A percentile compares a stretch with the other conserved stretches of the same genome.
These are phyloP conservation scores for Nematocida displodere DNA, from an alignment of 371 early-diverging fungal species.

Conservation along the genomic window DNA sequence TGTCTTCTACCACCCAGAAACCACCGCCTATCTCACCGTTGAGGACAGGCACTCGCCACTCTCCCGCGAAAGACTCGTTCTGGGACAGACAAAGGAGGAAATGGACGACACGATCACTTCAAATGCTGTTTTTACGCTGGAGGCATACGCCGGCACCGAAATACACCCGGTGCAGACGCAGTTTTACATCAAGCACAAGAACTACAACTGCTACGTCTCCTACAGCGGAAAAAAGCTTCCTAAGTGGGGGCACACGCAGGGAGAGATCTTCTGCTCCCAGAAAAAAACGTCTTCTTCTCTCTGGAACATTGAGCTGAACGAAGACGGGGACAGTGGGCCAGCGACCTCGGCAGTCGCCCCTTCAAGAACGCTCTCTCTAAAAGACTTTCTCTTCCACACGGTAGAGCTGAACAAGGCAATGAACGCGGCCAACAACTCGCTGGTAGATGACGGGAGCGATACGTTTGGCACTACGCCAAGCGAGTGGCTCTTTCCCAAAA, in stretches of 20 bases:
- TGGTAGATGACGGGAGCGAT: conserved; percentile 86
- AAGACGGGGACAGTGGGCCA: conserved; percentile 1
- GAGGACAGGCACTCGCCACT: conserved; percentile 70
- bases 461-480: conserved; percentile 75
- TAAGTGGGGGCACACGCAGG: conserved; percentile 93
- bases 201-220: conserved; percentile 75
- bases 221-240: conserved; percentile 76
- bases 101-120: conserved; percentile 53
- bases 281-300: conserved; percentile 69
- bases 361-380: conserved; percentile 67
- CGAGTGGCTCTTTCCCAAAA: conserved; percentile 83
- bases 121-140: conserved; percentile 51
- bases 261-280: conserved; percentile 79
- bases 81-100: conserved; percentile 55
- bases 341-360: background rate
- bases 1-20: conserved; percentile 60
- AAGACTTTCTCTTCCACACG: conserved; percentile 75
- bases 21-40: conserved; percentile 73
- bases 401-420: conserved; percentile 86
- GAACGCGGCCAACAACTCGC: conserved; percentile 91
- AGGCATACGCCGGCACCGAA: conserved; percentile 46
- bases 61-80: conserved; percentile 66
- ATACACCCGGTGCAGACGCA: conserved; percentile 73
- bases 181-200: conserved; percentile 75
- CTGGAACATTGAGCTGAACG: conserved; percentile 92